Evolutionary conservation across 768 basidiomycete species (phyloP), one percentile per base, ranked within the genome.

Genomic region (Termitomyces titanicus): DNA sequence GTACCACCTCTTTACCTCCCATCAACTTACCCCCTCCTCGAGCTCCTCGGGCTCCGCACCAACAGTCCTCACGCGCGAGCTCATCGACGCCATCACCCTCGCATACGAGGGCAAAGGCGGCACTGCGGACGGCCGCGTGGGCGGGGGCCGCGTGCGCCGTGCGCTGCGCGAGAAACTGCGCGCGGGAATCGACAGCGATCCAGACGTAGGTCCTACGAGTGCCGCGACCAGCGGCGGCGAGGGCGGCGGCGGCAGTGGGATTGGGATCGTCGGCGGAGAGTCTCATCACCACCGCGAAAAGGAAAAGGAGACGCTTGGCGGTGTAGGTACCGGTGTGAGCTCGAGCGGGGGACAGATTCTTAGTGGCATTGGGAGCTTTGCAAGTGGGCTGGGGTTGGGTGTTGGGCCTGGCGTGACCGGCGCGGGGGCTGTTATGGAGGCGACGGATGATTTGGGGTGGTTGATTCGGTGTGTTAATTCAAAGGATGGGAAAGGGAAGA

Each of bases 121-220:
- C 44, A 68, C 70, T 49, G 70, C 76, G 20, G 84, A 86, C 55
- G 74, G 79, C 11, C 81, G 85, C 51, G 82, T 81, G 53, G 82
- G 86, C 15, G 81, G 53, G 1, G 45, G 43, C 12, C 60, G 60
- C 43, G 57, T 85, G 45, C 79, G 83, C 15, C 56, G 58, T 45
- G 83, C 79, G 39, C 72, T 89, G 37, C 75, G 84, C 58, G 80
- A 74, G 55, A 86, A 82, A 61, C 65, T 88, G 5, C 56, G 57
- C 17, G 66, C 67, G 29, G 68, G 66, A 1, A 68, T 65, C 4
- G 68, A 57, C 39, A 68, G 69, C 38, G 70, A 69, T 17, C 64
- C 65, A 5, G 66, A 60, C 34, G 56, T 43, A 22, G 43, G 48
- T 12, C 20, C 37, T 0, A 12, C 53, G 11, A 5, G 11, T n/a